phyloP scores from a whole-genome alignment of 2,329 filamentous ascomycete genomes.

The Colletotrichum sp. region DNA sequence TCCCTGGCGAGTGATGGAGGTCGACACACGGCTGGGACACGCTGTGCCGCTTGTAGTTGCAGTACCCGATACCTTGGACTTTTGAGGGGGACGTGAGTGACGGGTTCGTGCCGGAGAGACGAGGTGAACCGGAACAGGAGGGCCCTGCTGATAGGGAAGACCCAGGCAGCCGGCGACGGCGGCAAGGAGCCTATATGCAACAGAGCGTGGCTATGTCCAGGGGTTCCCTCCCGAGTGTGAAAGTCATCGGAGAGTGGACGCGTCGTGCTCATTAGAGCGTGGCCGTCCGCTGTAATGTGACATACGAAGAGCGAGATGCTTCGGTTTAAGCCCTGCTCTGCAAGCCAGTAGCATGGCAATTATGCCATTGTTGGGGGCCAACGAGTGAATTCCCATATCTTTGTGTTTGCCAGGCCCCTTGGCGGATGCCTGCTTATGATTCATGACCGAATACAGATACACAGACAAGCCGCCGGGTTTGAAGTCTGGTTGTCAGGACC shows the following conservation, averaged over 20 bases:
- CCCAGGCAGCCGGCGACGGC: conserved; percentile 12
- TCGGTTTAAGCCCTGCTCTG: conserved; percentile 2
- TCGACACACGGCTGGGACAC: background rate
- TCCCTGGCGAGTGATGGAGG: background rate
- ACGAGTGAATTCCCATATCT: background rate
- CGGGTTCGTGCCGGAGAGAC: background rate
- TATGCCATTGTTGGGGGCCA: background rate
- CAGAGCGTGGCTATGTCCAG: conserved; percentile 13
- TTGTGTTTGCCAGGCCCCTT: background rate
- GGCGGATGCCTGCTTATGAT: background rate
- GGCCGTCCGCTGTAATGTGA: background rate
- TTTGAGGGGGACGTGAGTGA: background rate
- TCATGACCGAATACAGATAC: background rate
- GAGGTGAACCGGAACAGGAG: background rate
- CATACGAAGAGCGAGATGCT: background rate
- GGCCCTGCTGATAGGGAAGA: conserved; percentile 1
- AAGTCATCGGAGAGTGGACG: background rate
- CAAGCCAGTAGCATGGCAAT: background rate
- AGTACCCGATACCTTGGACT: background rate
- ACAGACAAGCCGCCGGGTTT: background rate
- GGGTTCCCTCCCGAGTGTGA: conserved; percentile 7
- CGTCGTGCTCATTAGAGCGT: background rate
- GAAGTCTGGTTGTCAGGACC: background rate
- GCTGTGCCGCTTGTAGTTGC: background rate
- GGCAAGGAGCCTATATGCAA: conserved; percentile 17